Conservation (phyloP, 2,329 filamentous ascomycete species). For the Alternaria hordeiaustralica region DNA sequence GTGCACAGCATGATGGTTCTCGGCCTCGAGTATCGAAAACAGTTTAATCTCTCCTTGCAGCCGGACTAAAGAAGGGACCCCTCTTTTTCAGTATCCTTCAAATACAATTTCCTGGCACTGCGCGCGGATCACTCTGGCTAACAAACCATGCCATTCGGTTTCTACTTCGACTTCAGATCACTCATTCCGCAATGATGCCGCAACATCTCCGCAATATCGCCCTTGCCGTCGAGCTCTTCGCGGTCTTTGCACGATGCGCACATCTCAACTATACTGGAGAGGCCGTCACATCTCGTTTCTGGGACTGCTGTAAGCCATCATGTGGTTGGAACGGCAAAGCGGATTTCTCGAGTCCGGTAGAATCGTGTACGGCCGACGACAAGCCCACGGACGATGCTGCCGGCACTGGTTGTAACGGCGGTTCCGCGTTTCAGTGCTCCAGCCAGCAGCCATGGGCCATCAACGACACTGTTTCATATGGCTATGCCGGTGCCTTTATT, state of each 20-base stretch:
- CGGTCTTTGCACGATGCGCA: slow-evolving; percentile 23
- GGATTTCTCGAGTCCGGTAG: slow-evolving; percentile 58
- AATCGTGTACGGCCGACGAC: slow-evolving; percentile 63
- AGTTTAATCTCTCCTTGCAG: slow-evolving; percentile 46
- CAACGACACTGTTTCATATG: slow-evolving; percentile 65
- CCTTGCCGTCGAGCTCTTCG: slow-evolving; percentile 32
- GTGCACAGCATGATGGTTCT: slow-evolving; percentile 41
- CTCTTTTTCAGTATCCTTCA: slow-evolving; percentile 41
- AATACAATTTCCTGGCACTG: slow-evolving; percentile 43
- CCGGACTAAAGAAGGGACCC: slow-evolving; percentile 42
- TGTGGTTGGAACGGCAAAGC: slow-evolving; percentile 68
- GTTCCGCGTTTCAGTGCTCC: slow-evolving; percentile 63
- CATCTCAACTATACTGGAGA: slow-evolving; percentile 38
- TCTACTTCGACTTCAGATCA: slow-evolving; percentile 37
- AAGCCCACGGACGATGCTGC: slow-evolving; percentile 58
- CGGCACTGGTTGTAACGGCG: slow-evolving; percentile 62
- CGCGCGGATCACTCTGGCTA: slow-evolving; percentile 32
- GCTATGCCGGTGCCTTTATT: slow-evolving; percentile 68
- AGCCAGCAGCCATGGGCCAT: slow-evolving; percentile 69
- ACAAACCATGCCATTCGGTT: slow-evolving; percentile 41
- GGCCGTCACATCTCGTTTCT: slow-evolving; percentile 46
- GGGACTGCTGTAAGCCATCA: slow-evolving; percentile 74
- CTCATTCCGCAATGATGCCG: slow-evolving; percentile 43
- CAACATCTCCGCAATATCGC: slow-evolving; percentile 38
- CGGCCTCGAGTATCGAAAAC: slow-evolving; percentile 40